Evolutionary conservation across 2,329 filamentous ascomycete genomes (phyloP), one percentile per base, ranked within the genome.

Genomic region (Thermoascus crustaceus): DNA sequence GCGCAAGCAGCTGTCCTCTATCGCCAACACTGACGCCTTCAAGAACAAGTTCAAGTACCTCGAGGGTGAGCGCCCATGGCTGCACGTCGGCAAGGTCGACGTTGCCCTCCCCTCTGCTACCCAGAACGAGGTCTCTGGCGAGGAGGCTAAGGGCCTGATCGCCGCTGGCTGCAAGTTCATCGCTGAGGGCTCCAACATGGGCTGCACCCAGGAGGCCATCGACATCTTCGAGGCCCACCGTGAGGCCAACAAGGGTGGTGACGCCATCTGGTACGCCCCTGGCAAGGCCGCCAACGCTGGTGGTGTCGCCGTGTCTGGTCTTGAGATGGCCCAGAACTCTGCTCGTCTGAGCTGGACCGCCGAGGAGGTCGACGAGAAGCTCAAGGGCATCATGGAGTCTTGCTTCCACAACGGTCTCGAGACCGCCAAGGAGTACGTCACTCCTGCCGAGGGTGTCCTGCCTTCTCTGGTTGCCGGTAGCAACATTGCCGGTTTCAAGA

Each of bases 281-380:
- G 89, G 86, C 52, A 96, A 96, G 78, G 91, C 91, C 20, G 85
- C 89, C 69, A 96, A 96, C 72, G 87, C 86, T 50, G 91, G 91
- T 64, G 91, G 91, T 73, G 91, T 96, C 39, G 91, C 91, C 38
- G 91, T 98, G 25, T 94, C 87, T 2, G 91, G 91, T 52, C 78
- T 98, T 29, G 91, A 98, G 76, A 98, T 98, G 91, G 88, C 89
- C 5, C 91, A 98, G 78, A 96, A 98, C 78, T 89, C 82, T 47
- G 68, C 81, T 64, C 82, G 89, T 42, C 72, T 95, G 47, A 75
- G 69, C 56, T 98, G 91, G 91, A 84, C 85, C 18, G 57, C 72
- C 30, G 84, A 94, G 72, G 83, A 94, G 71, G 91, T 96, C 47
- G 89, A 96, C 67, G 69, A 73, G 50, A 86, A 86, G 69, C 80